Evolutionary conservation across 2,329 filamentous ascomycete genomes (phyloP).

Genomic region (Phoma herbarum): DNA sequence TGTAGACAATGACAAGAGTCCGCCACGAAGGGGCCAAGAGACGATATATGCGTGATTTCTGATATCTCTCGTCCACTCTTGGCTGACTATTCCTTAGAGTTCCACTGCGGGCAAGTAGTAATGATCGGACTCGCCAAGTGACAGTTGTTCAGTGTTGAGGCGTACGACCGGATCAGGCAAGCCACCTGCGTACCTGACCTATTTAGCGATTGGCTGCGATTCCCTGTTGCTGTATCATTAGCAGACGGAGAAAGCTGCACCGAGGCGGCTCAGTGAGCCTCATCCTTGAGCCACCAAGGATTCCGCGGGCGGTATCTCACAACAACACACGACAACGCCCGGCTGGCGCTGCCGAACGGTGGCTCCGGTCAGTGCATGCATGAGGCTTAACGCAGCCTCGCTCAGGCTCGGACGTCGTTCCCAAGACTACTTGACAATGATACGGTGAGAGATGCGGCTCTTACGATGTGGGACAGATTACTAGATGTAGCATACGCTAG

Average conservation of each 20-base stretch:
- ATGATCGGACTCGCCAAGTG: conserved; percentile 17
- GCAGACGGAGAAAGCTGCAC: conserved; percentile 15
- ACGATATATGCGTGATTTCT: conserved; percentile 3
- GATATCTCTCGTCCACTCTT: conserved; percentile 6
- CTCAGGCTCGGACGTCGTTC: conserved; percentile 9
- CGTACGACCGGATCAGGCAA: not conserved
- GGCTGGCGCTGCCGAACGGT: conserved; percentile 9
- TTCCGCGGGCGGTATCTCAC: conserved; percentile 13
- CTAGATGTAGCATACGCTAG: conserved; percentile 14
- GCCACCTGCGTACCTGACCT: conserved; percentile 12
- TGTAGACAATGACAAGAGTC: not conserved
- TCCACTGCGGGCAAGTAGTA: conserved; percentile 5
- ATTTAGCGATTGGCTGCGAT: not conserved
- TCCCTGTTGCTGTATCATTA: conserved; percentile 9
- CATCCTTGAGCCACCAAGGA: conserved; percentile 4
- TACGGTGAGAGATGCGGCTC: conserved; percentile 22
- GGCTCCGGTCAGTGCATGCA: conserved; percentile 17
- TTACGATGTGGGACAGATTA: conserved; percentile 18
- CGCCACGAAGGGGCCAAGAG: conserved; percentile 9
- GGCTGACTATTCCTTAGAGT: conserved; percentile 8
- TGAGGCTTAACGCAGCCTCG: conserved; percentile 13
- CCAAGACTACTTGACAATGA: conserved; percentile 22
- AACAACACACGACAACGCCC: conserved; percentile 4
- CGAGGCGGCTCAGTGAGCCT: conserved; percentile 22
- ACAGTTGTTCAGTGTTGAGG: conserved; percentile 7